Conservation (phyloP, 108 stramenopile species). For the Schizochytrium sp. region DNA sequence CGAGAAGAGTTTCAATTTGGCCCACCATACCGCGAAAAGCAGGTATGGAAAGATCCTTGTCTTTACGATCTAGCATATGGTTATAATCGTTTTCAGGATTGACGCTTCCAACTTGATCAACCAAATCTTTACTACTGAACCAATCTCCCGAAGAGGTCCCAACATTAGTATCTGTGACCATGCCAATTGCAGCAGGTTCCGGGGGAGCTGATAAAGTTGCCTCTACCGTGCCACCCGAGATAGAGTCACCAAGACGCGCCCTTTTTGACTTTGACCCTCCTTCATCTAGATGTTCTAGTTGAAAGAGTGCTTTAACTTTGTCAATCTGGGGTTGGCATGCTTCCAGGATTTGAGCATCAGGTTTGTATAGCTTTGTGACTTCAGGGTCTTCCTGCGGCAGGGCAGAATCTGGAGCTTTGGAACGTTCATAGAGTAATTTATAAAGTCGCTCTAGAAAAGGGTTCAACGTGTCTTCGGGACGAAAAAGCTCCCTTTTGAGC, state of each 20-base stretch:
- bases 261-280: background rate
- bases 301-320: background rate
- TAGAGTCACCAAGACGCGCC: background rate
- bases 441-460: constrained; percentile 23
- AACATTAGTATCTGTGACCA: background rate
- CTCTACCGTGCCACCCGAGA: too few relatives aligned
- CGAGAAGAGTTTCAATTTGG: constrained; percentile 30
- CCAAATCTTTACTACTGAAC: background rate
- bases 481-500: background rate
- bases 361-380: background rate
- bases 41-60: background rate
- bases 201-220: too few relatives aligned
- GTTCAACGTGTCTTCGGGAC: constrained; percentile 33
- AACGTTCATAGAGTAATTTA: background rate
- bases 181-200: background rate
- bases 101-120: constrained; percentile 44
- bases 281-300: background rate
- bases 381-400: background rate
- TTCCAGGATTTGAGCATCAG: background rate
- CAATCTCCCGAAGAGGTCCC: background rate
- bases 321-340: background rate
- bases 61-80: background rate
- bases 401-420: background rate
- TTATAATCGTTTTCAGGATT: constrained; percentile 31
- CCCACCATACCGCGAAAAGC: constrained; percentile 41